Evolutionary conservation across 2,329 filamentous ascomycete genomes (phyloP), one percentile per base, ranked within the genome.

Genomic region (Leptographium radiaticola): DNA sequence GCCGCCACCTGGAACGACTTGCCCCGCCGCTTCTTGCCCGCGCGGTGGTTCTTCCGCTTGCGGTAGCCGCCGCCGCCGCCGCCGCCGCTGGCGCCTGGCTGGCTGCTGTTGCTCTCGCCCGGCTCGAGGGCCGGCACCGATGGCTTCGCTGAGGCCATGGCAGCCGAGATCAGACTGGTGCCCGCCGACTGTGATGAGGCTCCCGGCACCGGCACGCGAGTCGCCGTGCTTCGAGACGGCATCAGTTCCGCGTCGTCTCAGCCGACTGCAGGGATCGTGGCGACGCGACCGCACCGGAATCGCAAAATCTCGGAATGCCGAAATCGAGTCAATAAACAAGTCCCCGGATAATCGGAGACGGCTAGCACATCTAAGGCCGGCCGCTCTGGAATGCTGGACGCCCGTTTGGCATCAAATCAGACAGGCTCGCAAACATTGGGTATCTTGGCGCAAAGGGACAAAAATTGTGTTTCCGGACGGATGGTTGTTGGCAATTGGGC

Each of bases 11-110:
- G 60, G 48, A 95, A 95, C 10, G 89, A 95, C 71, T 87, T 87
- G 58, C 87, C 80, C 56, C 81, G 81, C 68, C 86, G 86, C 71
- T 89, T 89, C 75, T 84, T 90, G 53, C 86, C 85, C 36, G 80
- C 83, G 46, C 87, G 80, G 66, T 89, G 84, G 61, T 82, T 84
- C 64, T 84, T 86, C 65, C 67, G 88, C 87, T 72, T 83, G 82
- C 62, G 60, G 10, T 33, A 16, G 10, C 49, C 36, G 18, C 52
- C 10, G 46, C 30, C 12, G 48, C 48, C 33, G 38, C 36, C 47
- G 20, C 20, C 20, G n/a, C 20, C 15, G 20, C 20, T 40, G 1
- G 16, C 31, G 16, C 30, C 31, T 16, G 30, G 6, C 46, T 20
- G 46, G 44, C 44, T 34, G 20, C 42, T 25, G 42, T 18, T 25